phyloP scores from a whole-genome alignment of 495 filamentous ascomycete genomes.

The Aspergillus kassunensis region DNA sequence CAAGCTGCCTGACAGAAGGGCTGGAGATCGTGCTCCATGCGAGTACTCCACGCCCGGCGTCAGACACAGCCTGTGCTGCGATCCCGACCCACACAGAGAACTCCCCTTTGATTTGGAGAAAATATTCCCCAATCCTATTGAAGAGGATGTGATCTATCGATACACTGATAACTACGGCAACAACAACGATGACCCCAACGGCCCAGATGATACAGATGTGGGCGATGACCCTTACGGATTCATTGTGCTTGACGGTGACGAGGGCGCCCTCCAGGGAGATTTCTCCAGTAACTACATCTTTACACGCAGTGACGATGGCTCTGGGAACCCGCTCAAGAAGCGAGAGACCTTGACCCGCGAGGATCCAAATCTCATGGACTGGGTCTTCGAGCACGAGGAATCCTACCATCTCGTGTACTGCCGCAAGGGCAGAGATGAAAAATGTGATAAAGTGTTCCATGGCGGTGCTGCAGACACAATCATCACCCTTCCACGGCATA shows the following conservation, averaged over 20 bases:
- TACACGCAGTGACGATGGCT: slow-evolving; percentile 18
- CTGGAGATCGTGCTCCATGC: neutral
- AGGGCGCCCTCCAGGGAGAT: slow-evolving; percentile 13
- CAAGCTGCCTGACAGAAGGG: neutral
- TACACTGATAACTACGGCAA: slow-evolving; percentile 11
- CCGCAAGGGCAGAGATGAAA: neutral
- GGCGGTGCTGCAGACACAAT: slow-evolving; percentile 30
- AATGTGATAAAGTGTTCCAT: slow-evolving; percentile 21
- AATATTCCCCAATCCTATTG: neutral
- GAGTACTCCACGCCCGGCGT: neutral
- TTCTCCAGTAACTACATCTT: slow-evolving; percentile 8
- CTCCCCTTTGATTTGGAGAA: neutral
- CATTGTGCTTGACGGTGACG: slow-evolving; percentile 25
- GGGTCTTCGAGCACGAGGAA: slow-evolving; percentile 24
- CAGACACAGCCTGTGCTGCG: neutral
- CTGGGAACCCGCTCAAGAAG: slow-evolving; percentile 4
- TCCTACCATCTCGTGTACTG: slow-evolving; percentile 21
- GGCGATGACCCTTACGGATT: slow-evolving; percentile 29
- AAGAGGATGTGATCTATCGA: slow-evolving; percentile 1
- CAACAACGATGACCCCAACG: slow-evolving; percentile 11
- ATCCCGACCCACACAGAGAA: neutral
- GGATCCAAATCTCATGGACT: slow-evolving; percentile 20
- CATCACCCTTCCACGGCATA: slow-evolving; percentile 22
- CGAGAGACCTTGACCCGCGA: slow-evolving; percentile 21
- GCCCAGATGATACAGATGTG: slow-evolving; percentile 18